Percentiles rank a stretch among this genome's conserved stretches.
Conservation (phyloP, 257 asterid species). For the Solanum pinnatisectum region DNA sequence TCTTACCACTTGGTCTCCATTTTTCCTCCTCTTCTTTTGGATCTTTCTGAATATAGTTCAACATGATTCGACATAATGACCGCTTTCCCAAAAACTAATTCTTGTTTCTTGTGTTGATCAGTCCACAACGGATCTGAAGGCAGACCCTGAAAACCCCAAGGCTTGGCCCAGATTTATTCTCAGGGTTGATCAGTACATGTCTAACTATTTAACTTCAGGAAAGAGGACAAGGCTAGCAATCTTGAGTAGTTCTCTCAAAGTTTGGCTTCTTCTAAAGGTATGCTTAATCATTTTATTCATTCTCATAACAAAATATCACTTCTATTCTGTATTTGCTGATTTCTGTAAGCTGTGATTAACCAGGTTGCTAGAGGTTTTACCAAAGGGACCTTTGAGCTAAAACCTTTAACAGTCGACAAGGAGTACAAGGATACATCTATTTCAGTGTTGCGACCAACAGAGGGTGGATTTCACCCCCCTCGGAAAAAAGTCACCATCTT, state of each 20-base stretch:
- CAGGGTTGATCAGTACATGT: slow-evolving; percentile 87
- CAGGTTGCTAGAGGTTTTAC: slow-evolving; percentile 85
- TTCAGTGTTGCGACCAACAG: slow-evolving; percentile 38
- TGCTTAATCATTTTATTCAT: background rate
- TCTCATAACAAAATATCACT: background rate
- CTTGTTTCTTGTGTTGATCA: slow-evolving; percentile 21
- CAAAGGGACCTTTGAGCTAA: slow-evolving; percentile 81
- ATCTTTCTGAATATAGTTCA: background rate
- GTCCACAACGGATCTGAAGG: slow-evolving; percentile 63
- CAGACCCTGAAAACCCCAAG: slow-evolving; percentile 67
- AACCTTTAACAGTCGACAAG: slow-evolving; percentile 47
- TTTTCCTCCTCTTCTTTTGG: background rate
- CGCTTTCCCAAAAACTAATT: background rate
- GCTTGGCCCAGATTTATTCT: slow-evolving; percentile 88
- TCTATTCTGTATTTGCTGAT: background rate
- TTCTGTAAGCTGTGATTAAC: background rate
- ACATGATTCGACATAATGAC: background rate
- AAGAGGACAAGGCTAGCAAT: slow-evolving; percentile 79
- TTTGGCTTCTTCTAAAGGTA: slow-evolving; percentile 95
- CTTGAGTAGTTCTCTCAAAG: slow-evolving; percentile 94
- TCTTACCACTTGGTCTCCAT: background rate
- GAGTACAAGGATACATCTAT: slow-evolving; percentile 25
- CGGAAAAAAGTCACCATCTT: slow-evolving; percentile 44
- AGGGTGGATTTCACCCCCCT: slow-evolving; percentile 31
- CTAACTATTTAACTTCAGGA: slow-evolving; percentile 83